phyloP scores from a whole-genome alignment of 2,329 filamentous ascomycete species.

The Pyrenochaeta sp. region DNA sequence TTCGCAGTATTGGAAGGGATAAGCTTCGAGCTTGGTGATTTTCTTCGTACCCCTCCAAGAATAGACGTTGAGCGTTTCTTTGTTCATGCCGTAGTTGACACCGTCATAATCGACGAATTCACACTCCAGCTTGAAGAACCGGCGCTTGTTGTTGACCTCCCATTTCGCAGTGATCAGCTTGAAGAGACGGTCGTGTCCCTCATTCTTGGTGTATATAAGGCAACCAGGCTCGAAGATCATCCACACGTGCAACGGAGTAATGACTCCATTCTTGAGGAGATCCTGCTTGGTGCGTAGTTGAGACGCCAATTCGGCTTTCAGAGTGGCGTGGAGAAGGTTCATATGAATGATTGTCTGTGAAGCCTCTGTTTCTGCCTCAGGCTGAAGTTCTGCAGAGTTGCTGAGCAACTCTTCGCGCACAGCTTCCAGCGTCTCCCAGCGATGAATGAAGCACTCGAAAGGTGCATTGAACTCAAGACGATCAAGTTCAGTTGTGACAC shows the following conservation, averaged over 20 bases:
- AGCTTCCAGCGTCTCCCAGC: constrained; percentile 13
- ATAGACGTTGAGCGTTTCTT: constrained; percentile 16
- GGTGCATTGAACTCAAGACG: constrained; percentile 41
- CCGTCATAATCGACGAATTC: constrained; percentile 38
- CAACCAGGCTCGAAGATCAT: constrained; percentile 27
- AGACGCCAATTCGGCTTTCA: constrained; percentile 15
- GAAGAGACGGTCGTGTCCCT: constrained; percentile 21
- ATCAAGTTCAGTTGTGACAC: constrained; percentile 39
- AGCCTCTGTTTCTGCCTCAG: background rate
- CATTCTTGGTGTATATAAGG: constrained; percentile 15
- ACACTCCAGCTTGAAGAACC: constrained; percentile 14
- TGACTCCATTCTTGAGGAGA: constrained; percentile 21
- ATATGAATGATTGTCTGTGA: constrained; percentile 6
- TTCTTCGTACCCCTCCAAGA: constrained; percentile 44
- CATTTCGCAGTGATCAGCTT: constrained; percentile 13
- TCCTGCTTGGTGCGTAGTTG: constrained; percentile 20
- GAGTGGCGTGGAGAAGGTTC: constrained; percentile 10
- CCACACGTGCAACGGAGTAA: constrained; percentile 19
- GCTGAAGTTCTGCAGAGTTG: background rate
- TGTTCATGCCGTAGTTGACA: constrained; percentile 26
- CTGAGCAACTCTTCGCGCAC: constrained; percentile 1
- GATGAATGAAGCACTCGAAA: constrained; percentile 26
- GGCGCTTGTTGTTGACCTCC: constrained; percentile 13
- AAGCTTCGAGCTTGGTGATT: constrained; percentile 49
- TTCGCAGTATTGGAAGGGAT: constrained; percentile 50